These are phyloP conservation scores for Hypoxylon trugodes DNA, from an alignment of 495 filamentous ascomycete genomes.

Conservation along the genomic window DNA sequence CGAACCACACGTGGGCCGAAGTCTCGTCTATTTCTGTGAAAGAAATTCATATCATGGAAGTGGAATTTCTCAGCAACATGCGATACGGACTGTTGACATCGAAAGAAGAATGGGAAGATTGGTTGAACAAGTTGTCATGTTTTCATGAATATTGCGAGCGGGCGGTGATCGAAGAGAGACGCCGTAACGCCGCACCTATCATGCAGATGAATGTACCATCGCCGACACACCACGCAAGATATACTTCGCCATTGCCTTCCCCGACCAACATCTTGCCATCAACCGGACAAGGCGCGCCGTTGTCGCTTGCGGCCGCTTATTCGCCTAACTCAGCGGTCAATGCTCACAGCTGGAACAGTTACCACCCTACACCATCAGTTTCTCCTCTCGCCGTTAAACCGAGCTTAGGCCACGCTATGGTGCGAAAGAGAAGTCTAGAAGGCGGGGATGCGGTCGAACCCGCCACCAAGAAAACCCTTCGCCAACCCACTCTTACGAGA, in stretches of 20 bases:
- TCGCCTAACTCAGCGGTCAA: constrained; percentile 43
- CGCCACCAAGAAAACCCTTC: constrained; percentile 67
- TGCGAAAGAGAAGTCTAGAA: constrained; percentile 78
- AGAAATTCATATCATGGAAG: constrained; percentile 99
- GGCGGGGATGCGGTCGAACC: constrained; percentile 65
- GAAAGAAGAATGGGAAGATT: constrained; percentile 81
- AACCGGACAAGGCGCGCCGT: constrained; percentile 41
- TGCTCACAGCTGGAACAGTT: constrained; percentile 47
- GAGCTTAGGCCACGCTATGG: constrained; percentile 50
- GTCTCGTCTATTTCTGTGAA: constrained; percentile 93
- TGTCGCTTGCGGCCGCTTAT: constrained; percentile 40
- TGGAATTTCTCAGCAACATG: constrained; percentile 99
- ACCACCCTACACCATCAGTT: constrained; percentile 49
- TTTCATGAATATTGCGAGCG: constrained; percentile 83
- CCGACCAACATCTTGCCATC: constrained; percentile 53
- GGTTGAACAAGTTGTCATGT: constrained; percentile 80
- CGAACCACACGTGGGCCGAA: constrained; percentile 99
- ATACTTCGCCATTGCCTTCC: constrained; percentile 56
- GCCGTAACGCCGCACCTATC: constrained; percentile 44
- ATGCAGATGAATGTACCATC: constrained; percentile 51
- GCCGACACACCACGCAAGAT: constrained; percentile 42
- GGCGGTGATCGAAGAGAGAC: constrained; percentile 53
- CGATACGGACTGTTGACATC: constrained; percentile 90
- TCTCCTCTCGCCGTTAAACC: constrained; percentile 65
- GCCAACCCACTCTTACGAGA: constrained; percentile 43